Conservation (phyloP, 2,329 filamentous ascomycete species). For the Cryphonectria nitschkei region DNA sequence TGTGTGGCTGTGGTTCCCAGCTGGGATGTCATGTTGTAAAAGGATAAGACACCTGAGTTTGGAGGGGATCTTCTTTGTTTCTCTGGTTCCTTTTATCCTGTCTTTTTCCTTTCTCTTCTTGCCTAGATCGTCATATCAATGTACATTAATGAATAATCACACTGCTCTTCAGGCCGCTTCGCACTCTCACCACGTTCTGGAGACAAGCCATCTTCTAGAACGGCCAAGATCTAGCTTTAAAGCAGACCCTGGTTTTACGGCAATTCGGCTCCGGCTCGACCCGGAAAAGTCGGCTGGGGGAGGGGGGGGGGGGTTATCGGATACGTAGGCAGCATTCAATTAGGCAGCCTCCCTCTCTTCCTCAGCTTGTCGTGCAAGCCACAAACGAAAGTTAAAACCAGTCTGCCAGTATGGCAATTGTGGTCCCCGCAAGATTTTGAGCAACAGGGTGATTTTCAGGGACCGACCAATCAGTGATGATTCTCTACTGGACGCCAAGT, state of each 20-base stretch:
- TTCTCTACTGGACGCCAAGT: background rate
- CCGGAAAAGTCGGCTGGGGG: background rate
- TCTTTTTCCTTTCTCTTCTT: too few relatives aligned
- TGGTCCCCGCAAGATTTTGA: background rate
- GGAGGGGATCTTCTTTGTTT: background rate
- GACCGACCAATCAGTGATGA: background rate
- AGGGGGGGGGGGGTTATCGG: background rate
- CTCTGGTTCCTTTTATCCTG: background rate
- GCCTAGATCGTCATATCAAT: background rate
- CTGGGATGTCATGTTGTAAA: background rate
- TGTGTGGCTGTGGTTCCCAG: background rate
- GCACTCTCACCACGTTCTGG: constrained; percentile 5
- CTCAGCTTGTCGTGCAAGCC: background rate
- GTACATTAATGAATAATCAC: constrained; percentile 13
- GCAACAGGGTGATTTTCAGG: background rate
- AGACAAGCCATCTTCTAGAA: background rate
- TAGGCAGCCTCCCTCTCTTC: background rate
- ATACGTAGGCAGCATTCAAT: background rate
- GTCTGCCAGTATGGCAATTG: background rate
- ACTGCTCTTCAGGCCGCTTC: constrained; percentile 2
- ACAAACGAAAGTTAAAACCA: background rate
- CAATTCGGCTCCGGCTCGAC: background rate
- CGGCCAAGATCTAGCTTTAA: background rate
- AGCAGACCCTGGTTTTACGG: background rate
- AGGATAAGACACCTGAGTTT: too few relatives aligned